Conservation (phyloP, 2,329 filamentous ascomycete genomes). For the Penicillium brevicompactum region DNA sequence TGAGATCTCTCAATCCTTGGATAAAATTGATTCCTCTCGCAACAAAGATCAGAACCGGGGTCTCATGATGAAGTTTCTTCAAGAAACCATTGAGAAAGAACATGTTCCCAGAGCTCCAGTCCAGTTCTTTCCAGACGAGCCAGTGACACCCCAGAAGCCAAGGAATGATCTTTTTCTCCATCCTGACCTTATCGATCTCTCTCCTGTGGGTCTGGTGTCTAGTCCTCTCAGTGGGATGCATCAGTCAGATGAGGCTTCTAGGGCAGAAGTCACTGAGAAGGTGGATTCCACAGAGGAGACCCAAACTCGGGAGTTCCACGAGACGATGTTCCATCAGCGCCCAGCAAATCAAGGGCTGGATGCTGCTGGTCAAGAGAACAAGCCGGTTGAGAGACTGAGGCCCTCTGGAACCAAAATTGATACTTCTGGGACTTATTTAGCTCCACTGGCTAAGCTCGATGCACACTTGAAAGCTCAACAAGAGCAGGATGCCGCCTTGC, state of each 20-base stretch:
- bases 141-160: not conserved
- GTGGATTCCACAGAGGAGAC: not conserved
- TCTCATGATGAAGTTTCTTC: not conserved
- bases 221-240: not conserved
- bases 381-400: not conserved
- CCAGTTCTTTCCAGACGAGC: not conserved
- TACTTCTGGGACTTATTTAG: not conserved
- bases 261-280: not conserved
- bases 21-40: not conserved
- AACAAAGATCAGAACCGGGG: not conserved
- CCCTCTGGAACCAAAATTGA: not conserved
- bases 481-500: not conserved
- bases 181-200: slow-evolving; percentile 7
- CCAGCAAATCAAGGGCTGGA: not conserved
- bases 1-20: not conserved
- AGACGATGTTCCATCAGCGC: slow-evolving; percentile 5
- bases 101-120: not conserved
- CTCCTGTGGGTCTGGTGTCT: not conserved
- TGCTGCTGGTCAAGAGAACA: not conserved
- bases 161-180: not conserved
- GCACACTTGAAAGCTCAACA: not conserved
- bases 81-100: not conserved
- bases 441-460: no score
- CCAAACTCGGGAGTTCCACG: not conserved
- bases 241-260: not conserved